Conservation (phyloP, 106 monocot genomes). For the Acorus calamus region DNA sequence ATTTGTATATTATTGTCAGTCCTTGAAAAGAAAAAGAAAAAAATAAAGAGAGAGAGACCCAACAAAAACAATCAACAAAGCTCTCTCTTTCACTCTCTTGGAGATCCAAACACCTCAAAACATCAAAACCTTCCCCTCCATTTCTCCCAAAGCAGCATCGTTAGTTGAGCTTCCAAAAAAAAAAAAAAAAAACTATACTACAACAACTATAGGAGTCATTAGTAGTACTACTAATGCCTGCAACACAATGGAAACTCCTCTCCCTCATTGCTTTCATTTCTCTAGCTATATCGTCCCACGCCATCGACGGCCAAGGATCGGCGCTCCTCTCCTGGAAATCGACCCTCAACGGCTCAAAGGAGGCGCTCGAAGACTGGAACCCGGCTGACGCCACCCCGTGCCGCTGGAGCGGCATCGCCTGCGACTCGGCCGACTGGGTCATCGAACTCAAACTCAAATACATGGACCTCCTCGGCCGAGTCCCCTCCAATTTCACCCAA, state of each 20-base stretch:
- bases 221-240: not conserved
- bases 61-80: too few relatives aligned
- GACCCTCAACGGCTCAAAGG: slow-evolving; percentile 22
- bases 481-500: slow-evolving; percentile 31
- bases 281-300: slow-evolving; percentile 4
- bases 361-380: slow-evolving; percentile 37
- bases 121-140: slow-evolving; percentile 2
- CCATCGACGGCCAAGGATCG: slow-evolving; percentile 30
- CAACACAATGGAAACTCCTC: not conserved
- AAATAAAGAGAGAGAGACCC: too few relatives aligned
- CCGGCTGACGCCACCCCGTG: slow-evolving; percentile 37
- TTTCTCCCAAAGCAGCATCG: not conserved
- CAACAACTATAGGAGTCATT: too few relatives aligned
- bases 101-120: not conserved
- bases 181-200: too few relatives aligned
- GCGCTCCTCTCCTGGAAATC: slow-evolving; percentile 65
- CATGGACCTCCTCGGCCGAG: slow-evolving; percentile 39
- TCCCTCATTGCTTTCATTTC: not conserved
- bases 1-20: not conserved
- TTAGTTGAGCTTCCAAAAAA: too few relatives aligned
- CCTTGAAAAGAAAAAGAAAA: not conserved
- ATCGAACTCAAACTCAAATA: slow-evolving; percentile 38
- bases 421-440: slow-evolving; percentile 26
- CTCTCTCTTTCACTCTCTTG: too few relatives aligned
- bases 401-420: slow-evolving; percentile 58